Conservation (phyloP, 306 rosid species). For the Pueraria montana region DNA sequence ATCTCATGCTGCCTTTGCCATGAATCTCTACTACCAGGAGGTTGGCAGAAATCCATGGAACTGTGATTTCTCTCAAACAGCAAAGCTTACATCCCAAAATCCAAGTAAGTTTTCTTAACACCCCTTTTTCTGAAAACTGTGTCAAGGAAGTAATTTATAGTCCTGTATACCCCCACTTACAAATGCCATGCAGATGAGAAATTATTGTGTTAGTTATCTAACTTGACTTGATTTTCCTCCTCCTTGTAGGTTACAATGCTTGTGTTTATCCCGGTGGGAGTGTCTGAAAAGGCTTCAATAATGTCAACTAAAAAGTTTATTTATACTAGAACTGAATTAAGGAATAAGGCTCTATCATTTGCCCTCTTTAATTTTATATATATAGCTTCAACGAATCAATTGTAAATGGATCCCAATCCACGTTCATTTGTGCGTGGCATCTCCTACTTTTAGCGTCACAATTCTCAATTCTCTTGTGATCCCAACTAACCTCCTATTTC, state of each 20-base stretch:
- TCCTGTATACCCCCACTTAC: not conserved
- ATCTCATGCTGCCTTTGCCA: slow-evolving; percentile 83
- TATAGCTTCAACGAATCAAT: not conserved
- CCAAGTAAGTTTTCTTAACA: slow-evolving; percentile 65
- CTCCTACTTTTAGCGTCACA: not conserved
- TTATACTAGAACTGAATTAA: slow-evolving; percentile 6
- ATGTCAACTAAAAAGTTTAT: not conserved
- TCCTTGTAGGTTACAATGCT: slow-evolving; percentile 72
- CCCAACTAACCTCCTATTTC: slow-evolving; percentile 2
- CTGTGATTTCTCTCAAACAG: slow-evolving; percentile 84
- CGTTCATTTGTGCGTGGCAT: slow-evolving; percentile 1
- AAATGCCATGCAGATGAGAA: not conserved
- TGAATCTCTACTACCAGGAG: slow-evolving; percentile 78
- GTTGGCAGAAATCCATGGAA: slow-evolving; percentile 63
- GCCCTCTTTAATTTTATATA: not conserved
- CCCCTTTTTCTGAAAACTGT: not conserved
- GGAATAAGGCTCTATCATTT: slow-evolving; percentile 19
- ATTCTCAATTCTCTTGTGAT: not conserved
- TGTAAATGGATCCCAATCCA: slow-evolving; percentile 13
- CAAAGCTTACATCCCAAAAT: slow-evolving; percentile 70
- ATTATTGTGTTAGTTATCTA: not conserved
- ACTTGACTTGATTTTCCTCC: slow-evolving; percentile 1
- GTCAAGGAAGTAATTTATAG: not conserved
- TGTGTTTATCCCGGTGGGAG: slow-evolving; percentile 71
- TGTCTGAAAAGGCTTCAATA: slow-evolving; percentile 29